Conservation (phyloP, 495 filamentous ascomycete species). For the Xanthoparmelia taractica region DNA sequence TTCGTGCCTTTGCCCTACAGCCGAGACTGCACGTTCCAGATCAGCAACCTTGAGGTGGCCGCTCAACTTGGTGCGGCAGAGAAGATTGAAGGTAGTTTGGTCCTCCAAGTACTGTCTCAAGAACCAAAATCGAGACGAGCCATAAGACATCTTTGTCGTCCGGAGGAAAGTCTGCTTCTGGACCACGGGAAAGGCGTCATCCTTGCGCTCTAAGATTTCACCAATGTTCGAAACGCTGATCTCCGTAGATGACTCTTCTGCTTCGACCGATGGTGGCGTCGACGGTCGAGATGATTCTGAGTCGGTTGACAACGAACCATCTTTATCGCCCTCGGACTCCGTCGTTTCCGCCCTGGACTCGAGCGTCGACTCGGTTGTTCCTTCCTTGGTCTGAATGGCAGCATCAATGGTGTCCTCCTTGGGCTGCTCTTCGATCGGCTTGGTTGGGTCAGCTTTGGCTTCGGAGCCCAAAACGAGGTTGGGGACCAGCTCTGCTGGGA, state of each 20-base stretch:
- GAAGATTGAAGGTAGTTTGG: conserved; percentile 33
- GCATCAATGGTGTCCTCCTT: neutral
- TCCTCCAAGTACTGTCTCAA: conserved; percentile 30
- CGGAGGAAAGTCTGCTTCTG: neutral
- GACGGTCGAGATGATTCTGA: neutral
- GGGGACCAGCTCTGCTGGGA: conserved; percentile 3
- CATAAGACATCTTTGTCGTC: conserved; percentile 30
- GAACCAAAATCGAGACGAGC: conserved; percentile 45
- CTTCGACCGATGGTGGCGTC: neutral
- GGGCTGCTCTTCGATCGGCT: neutral
- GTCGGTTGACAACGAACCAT: neutral
- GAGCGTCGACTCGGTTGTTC: neutral
- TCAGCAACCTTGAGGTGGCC: conserved; percentile 30
- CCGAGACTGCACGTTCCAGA: conserved; percentile 24
- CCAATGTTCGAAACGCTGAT: neutral
- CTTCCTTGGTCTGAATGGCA: neutral
- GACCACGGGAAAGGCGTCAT: neutral
- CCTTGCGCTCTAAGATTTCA: neutral
- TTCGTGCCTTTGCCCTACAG: conserved; percentile 33
- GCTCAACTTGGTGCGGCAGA: conserved; percentile 9
- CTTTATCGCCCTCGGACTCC: neutral
- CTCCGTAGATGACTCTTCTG: neutral
- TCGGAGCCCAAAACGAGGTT: neutral
- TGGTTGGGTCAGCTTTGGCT: neutral
- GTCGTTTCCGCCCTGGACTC: neutral